Conservation (phyloP, 257 asterid genomes). For the Cruciata laevipes region DNA sequence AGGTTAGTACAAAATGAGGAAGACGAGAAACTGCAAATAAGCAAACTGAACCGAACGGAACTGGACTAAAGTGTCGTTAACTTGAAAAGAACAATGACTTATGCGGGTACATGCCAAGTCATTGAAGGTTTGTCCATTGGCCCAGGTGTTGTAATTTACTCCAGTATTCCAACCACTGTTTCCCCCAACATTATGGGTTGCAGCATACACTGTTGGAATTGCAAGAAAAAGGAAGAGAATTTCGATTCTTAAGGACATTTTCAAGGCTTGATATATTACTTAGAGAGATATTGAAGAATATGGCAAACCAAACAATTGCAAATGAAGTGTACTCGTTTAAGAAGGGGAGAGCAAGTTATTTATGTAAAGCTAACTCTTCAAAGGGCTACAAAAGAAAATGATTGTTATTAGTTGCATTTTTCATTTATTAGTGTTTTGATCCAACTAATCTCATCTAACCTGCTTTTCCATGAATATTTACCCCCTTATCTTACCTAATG, state of each 20-base stretch:
- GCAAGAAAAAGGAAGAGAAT: constrained; percentile 30
- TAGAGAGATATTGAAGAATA: not conserved
- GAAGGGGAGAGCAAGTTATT: not conserved
- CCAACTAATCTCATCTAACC: not conserved
- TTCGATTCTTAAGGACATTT: constrained; percentile 29
- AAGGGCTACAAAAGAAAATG: not conserved
- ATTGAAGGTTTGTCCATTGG: constrained; percentile 29
- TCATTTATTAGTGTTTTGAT: not conserved
- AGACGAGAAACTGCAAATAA: not conserved
- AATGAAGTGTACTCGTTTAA: not conserved
- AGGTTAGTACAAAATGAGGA: not conserved
- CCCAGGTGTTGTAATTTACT: constrained; percentile 38
- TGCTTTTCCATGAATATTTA: constrained; percentile 5
- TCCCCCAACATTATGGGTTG: constrained; percentile 46
- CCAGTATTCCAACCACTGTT: constrained; percentile 33
- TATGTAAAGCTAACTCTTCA: constrained; percentile 3
- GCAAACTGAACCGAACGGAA: too few relatives aligned
- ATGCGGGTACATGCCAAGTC: constrained; percentile 30
- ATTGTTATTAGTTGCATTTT: not conserved
- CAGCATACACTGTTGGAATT: constrained; percentile 34
- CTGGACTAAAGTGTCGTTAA: not conserved
- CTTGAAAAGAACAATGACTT: not conserved
- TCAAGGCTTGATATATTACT: not conserved
- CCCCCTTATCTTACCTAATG: constrained; percentile 15
- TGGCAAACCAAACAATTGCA: not conserved